These are phyloP conservation scores for Gastrodia elata DNA, from an alignment of 106 monocot species.

Conservation along the genomic window DNA sequence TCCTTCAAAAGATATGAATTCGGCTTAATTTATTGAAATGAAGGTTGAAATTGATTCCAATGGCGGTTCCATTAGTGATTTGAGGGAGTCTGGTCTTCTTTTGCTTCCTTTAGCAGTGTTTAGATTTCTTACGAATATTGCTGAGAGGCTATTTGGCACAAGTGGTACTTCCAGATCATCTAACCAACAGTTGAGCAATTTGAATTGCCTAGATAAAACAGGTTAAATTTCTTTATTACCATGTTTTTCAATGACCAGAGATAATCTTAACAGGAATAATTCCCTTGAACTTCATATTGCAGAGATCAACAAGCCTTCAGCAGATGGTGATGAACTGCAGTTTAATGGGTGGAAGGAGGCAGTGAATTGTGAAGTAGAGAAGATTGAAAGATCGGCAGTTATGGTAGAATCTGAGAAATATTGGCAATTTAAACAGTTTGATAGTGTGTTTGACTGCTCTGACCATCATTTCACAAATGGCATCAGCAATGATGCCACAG, in stretches of 20 bases:
- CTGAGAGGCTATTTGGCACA: conserved; percentile 29
- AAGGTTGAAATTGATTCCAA: conserved; percentile 19
- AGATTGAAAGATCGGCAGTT: conserved; percentile 8
- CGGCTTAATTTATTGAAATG: background rate
- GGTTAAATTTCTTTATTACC: conserved; percentile 3
- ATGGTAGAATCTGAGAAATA: conserved; percentile 10
- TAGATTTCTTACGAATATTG: conserved; percentile 39
- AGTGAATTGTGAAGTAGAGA: conserved; percentile 2
- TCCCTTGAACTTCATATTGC: background rate
- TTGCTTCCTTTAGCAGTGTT: conserved; percentile 26
- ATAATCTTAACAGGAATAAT: background rate
- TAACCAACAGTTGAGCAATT: conserved; percentile 1
- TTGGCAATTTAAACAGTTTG: conserved; percentile 52
- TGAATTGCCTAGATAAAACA: conserved; percentile 15
- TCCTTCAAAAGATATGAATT: background rate
- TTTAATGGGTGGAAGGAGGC: background rate
- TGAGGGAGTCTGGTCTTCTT: conserved; percentile 24
- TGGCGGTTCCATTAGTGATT: conserved; percentile 22
- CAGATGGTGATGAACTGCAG: background rate
- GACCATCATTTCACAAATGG: conserved; percentile 69
- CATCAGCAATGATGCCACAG: conserved; percentile 12
- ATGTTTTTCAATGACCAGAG: background rate
- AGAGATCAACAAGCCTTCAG: background rate
- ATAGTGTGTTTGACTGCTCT: conserved; percentile 52
- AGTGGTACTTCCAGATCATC: conserved; percentile 15